Conservation (phyloP, 306 rosid genomes). For the Pueraria montana region DNA sequence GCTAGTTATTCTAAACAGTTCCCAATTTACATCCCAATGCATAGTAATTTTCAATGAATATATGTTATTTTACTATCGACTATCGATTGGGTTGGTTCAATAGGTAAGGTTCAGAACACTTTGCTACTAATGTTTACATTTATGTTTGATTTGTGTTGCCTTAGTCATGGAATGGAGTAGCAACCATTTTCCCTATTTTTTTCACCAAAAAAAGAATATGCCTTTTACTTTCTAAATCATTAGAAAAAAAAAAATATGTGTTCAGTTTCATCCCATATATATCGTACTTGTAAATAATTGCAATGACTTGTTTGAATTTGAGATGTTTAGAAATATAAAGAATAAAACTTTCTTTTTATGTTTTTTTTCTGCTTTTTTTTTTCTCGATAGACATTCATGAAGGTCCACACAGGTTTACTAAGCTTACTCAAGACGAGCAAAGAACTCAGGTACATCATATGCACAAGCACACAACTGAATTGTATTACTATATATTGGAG, state of each 20-base stretch:
- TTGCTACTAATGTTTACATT: neutral
- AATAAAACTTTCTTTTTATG: neutral
- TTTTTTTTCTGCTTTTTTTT: neutral
- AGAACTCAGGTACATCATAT: conserved; percentile 73
- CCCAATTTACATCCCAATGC: neutral
- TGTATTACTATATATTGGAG: neutral
- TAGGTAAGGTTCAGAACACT: neutral
- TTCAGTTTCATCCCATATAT: neutral
- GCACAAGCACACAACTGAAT: conserved; percentile 3
- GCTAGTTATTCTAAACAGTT: neutral
- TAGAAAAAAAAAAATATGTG: neutral
- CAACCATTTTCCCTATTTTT: neutral
- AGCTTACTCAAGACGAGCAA: conserved; percentile 65
- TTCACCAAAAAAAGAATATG: neutral
- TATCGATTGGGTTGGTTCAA: neutral
- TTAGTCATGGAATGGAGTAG: neutral
- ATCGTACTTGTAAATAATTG: neutral
- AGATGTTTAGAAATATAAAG: neutral
- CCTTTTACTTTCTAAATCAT: neutral
- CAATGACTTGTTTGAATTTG: conserved; percentile 31
- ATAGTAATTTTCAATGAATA: neutral
- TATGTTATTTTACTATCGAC: neutral
- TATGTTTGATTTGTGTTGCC: neutral
- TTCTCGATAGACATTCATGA: conserved; percentile 59
- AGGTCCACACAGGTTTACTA: conserved; percentile 72